Evolutionary conservation across 1,284 basidiomycete genomes (phyloP), one percentile per base, ranked within the genome.

Genomic region (Microbotryum scabiosae): DNA sequence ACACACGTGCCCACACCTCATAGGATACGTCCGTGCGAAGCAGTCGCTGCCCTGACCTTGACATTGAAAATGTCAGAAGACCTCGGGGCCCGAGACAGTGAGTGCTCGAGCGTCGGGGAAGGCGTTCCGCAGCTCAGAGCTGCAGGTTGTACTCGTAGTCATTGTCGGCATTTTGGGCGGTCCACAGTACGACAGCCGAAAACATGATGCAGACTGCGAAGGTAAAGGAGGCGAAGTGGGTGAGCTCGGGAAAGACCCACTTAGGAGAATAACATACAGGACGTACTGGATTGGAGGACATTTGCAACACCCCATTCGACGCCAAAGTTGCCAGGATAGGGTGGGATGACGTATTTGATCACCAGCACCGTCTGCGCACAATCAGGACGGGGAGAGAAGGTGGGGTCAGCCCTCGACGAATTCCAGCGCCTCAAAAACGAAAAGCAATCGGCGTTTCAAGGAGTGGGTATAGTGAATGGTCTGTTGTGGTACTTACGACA

Each of bases 241-340:
- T 30, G 36, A n/a, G 20, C 12, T 8, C 36, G 9, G 30, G 8
- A 21, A 25, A 30, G 20, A 10, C 8, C 44, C 14, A 26, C 21
- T n/a, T 2, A 21, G 25, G n/a, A 8, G 9, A 50, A 2, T 21
- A 26, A 45, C n/a, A 41, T 23, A 8, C 8, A 36, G 12, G 7
- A 60, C 64, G 41, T 8, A 68, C 66, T 82, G 73, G 92, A 96
- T 79, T 93, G 92, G 23, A 88, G 85, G 18, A 97, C 91, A 74
- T 92, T 93, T 41, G 92, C 90, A 60, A 91, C 88, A 23, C 94
- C 94, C 74, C 94, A 97, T 75, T 93, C 94, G 45, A 84, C 82
- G 76, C 70, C 75, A 64, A 66, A 70, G 56, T 86, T 85, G 59
- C 86, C 84, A 0, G 82, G 76, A 72, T 88, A 88, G 25, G 80